Conservation (phyloP, 768 basidiomycete genomes). For the Pleurotus sapidus region DNA sequence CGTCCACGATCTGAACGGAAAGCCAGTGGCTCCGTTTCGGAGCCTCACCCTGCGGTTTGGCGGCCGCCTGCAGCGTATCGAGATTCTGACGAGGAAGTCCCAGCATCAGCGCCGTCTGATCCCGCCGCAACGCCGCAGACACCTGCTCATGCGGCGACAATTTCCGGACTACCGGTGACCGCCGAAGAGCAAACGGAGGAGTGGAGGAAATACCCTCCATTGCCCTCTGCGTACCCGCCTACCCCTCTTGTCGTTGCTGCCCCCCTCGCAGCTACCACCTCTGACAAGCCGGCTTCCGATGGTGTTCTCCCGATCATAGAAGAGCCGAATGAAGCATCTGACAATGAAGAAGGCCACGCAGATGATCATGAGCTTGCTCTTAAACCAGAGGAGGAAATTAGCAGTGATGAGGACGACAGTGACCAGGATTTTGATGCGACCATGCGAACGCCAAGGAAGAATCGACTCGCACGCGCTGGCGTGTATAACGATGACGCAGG, state of each 20-base stretch:
- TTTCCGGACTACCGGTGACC: not conserved
- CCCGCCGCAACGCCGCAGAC: not conserved
- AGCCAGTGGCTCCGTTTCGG: not conserved
- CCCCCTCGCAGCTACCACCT: conserved; percentile 20
- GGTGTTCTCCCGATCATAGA: conserved; percentile 2
- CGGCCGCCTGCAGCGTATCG: not conserved
- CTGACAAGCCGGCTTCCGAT: not conserved
- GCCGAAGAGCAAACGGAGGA: conserved; percentile 45
- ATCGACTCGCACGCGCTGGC: conserved; percentile 8
- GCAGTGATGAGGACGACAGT: conserved; percentile 27
- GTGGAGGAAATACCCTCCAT: conserved; percentile 71
- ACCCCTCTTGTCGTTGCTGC: conserved; percentile 51
- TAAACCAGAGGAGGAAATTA: conserved; percentile 20
- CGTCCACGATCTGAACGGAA: not conserved
- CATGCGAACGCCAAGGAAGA: conserved; percentile 53
- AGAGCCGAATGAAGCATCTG: conserved; percentile 19
- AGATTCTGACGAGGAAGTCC: conserved; percentile 2
- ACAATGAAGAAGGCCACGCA: conserved; percentile 14
- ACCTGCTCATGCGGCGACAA: not conserved
- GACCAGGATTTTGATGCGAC: conserved; percentile 65
- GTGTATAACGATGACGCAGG: conserved; percentile 7
- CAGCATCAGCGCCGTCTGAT: not conserved
- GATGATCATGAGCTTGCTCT: not conserved
- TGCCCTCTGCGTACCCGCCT: conserved; percentile 76
- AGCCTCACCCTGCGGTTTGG: conserved; percentile 2